Evolutionary conservation across 2,329 filamentous ascomycete genomes (phyloP).

Genomic region (Hypoxylon sp.): DNA sequence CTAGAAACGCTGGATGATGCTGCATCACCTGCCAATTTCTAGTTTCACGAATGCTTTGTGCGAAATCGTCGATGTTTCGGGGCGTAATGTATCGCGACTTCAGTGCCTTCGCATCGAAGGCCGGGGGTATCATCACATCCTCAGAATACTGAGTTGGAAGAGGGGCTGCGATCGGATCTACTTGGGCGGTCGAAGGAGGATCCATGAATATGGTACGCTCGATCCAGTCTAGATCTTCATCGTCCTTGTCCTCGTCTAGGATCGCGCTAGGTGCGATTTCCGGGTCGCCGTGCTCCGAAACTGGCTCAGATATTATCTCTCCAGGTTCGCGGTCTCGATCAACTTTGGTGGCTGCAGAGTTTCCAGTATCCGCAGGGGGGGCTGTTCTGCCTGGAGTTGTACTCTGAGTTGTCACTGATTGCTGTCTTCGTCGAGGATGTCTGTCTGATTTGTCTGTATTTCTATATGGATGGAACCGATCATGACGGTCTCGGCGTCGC

Average conservation of each 20-base stretch:
- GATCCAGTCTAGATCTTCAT: constrained; percentile 45
- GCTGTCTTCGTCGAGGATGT: constrained; percentile 28
- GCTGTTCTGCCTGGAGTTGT: constrained; percentile 21
- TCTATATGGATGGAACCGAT: constrained; percentile 33
- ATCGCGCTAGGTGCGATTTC: constrained; percentile 10
- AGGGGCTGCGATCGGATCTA: constrained; percentile 49
- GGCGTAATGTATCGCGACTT: constrained; percentile 49
- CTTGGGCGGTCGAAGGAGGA: constrained; percentile 31
- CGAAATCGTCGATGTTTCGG: constrained; percentile 50
- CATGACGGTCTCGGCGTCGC: constrained; percentile 35
- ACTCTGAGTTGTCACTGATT: constrained; percentile 15
- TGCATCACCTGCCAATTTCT: constrained; percentile 49
- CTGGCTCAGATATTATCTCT: constrained; percentile 39
- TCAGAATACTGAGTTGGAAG: constrained; percentile 49
- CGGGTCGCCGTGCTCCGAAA: constrained; percentile 29
- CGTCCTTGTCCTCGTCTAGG: constrained; percentile 33
- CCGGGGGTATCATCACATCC: constrained; percentile 49
- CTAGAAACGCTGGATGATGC: constrained; percentile 47
- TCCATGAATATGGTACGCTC: constrained; percentile 48
- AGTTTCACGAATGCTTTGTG: constrained; percentile 48
- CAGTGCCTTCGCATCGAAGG: constrained; percentile 48
- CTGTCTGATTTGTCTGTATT: constrained; percentile 33
- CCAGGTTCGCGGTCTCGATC: constrained; percentile 40
- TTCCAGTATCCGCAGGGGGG: constrained; percentile 18
- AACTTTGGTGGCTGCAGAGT: constrained; percentile 18